Percentiles rank a stretch among this genome's conserved stretches.
Evolutionary conservation across 2,329 filamentous ascomycete species (phyloP).

Genomic region (Alternaria sp.): DNA sequence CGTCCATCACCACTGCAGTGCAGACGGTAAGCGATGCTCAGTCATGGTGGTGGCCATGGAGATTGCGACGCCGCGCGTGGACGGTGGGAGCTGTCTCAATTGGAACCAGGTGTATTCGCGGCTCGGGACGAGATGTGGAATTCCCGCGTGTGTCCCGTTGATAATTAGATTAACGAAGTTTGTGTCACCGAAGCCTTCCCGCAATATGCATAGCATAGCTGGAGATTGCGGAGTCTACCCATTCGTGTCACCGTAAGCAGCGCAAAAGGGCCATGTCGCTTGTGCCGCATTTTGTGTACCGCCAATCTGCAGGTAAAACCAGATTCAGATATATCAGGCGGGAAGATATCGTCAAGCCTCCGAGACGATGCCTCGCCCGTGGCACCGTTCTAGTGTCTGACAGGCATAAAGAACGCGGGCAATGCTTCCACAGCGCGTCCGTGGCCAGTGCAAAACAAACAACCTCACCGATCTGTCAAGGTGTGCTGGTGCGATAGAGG

Average conservation of each 20-base stretch:
- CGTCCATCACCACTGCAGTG: slow-evolving; percentile 15
- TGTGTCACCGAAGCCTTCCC: slow-evolving; percentile 32
- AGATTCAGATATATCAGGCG: slow-evolving; percentile 28
- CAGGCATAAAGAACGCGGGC: slow-evolving; percentile 15
- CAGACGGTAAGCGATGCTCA: slow-evolving; percentile 10
- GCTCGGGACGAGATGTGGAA: slow-evolving; percentile 44
- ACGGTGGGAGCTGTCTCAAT: slow-evolving; percentile 23
- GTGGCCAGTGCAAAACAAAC: slow-evolving; percentile 6
- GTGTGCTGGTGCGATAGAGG: slow-evolving; percentile 10
- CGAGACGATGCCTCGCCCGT: slow-evolving; percentile 21
- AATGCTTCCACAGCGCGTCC: slow-evolving; percentile 2
- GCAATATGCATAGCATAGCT: slow-evolving; percentile 32
- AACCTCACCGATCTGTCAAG: slow-evolving; percentile 22
- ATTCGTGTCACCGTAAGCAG: slow-evolving; percentile 22
- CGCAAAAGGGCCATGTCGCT: slow-evolving; percentile 10
- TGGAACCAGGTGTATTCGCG: slow-evolving; percentile 38
- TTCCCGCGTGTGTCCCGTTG: slow-evolving; percentile 30
- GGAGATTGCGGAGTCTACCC: slow-evolving; percentile 24
- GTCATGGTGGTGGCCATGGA: slow-evolving; percentile 14
- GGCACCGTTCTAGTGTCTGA: slow-evolving; percentile 19
- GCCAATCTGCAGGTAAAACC: slow-evolving; percentile 28
- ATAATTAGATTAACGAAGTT: slow-evolving; percentile 43
- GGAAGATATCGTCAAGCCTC: slow-evolving; percentile 24
- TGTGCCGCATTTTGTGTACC: slow-evolving; percentile 24
- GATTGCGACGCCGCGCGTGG: slow-evolving; percentile 19